phyloP scores from a whole-genome alignment of 306 rosid genomes.

The Glycyrrhiza uralensis region DNA sequence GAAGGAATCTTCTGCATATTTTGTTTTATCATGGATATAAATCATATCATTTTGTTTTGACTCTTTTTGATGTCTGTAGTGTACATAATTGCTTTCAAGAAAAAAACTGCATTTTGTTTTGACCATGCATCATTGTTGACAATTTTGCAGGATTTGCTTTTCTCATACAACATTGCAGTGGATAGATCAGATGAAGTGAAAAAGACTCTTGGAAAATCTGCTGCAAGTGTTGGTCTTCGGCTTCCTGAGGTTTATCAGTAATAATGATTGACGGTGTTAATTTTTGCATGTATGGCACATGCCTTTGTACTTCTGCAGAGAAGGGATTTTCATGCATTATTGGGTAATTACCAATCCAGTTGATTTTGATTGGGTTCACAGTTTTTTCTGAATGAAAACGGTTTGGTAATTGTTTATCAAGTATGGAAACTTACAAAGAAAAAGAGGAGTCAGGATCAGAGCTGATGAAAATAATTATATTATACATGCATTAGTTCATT shows the following conservation, averaged over 20 bases:
- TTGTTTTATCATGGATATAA: neutral
- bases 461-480: neutral
- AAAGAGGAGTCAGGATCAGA: neutral
- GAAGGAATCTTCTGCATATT: neutral
- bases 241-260: constrained; percentile 79
- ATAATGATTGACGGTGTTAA: constrained; percentile 20
- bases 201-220: constrained; percentile 81
- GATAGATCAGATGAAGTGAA: constrained; percentile 83
- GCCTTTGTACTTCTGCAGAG: neutral
- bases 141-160: constrained; percentile 67
- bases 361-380: constrained; percentile 9
- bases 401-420: neutral
- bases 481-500: neutral
- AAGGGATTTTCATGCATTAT: neutral
- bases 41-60: neutral
- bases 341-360: neutral
- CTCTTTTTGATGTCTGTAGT: neutral
- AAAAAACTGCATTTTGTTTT: neutral
- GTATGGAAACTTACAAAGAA: neutral
- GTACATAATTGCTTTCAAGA: neutral
- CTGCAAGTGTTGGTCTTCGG: constrained; percentile 88
- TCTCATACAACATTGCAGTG: constrained; percentile 88
- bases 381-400: constrained; percentile 10
- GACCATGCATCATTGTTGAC: constrained; percentile 5
- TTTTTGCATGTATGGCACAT: neutral